Evolutionary conservation across 176 grass and related monocot genomes (phyloP).

Genomic region (Calamus simplicifolius): DNA sequence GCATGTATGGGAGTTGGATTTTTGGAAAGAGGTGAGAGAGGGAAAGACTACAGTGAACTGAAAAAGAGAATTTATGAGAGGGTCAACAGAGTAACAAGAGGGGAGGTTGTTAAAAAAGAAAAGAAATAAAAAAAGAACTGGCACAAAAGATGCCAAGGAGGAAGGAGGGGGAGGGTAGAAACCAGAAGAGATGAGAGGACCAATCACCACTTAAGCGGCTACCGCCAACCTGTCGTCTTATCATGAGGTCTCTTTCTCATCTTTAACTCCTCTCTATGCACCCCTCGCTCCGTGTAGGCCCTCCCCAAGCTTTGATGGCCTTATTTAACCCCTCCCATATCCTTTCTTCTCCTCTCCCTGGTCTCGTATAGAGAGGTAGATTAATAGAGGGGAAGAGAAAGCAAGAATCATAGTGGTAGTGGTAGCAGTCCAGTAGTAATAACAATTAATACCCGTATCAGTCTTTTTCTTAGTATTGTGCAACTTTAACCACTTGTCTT

Average conservation of each 20-base stretch:
- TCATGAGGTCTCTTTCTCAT: conserved; percentile 2
- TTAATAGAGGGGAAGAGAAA: conserved; percentile 12
- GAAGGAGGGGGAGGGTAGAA: too few species aligned
- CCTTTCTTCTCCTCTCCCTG: not conserved
- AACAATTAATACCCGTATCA: conserved; percentile 13
- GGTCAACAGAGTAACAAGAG: too few species aligned
- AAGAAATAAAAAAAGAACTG: too few species aligned
- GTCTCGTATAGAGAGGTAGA: not conserved
- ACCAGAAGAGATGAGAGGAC: not conserved
- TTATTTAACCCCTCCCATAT: conserved; percentile 11
- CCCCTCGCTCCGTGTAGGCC: conserved; percentile 1
- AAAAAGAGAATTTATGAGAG: too few species aligned
- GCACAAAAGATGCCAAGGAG: too few species aligned
- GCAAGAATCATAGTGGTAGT: conserved; percentile 17
- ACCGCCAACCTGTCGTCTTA: conserved; percentile 2
- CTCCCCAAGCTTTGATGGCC: not conserved
- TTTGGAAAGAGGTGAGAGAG: too few species aligned
- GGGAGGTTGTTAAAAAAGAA: too few species aligned
- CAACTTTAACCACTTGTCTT: conserved; percentile 6
- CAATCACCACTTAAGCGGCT: not conserved
- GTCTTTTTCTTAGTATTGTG: not conserved
- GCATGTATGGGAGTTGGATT: too few species aligned
- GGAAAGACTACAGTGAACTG: too few species aligned
- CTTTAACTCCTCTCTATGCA: conserved; percentile 5
- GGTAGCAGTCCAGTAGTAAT: conserved; percentile 18